Percentiles rank a stretch among this genome's conserved stretches.
These are phyloP conservation scores for Geranomyces variabilis DNA, from an alignment of 192 early-diverging fungal genomes.

Conservation along the genomic window DNA sequence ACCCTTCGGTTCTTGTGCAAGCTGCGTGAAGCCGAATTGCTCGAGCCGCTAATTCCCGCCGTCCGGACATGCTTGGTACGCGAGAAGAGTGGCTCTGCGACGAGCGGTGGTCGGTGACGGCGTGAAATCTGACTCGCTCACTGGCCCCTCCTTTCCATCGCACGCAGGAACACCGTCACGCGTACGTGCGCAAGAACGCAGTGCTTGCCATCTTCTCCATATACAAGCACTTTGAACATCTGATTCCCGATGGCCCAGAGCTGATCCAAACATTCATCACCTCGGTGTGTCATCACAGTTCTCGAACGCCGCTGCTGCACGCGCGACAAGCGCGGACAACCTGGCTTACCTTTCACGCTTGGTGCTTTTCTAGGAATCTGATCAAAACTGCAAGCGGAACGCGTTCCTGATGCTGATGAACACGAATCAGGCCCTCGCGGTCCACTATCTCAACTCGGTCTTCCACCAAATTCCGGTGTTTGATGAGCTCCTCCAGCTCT, in stretches of 20 bases:
- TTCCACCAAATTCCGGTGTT: conserved; percentile 74
- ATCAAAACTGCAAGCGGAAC: conserved; percentile 90
- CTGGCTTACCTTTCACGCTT: conserved; percentile 33
- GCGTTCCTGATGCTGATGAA: conserved; percentile 92
- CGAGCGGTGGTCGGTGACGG: too few species aligned
- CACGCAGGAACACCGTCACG: conserved; percentile 90
- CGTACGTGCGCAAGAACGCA: conserved; percentile 99
- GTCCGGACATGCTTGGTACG: conserved; percentile 81
- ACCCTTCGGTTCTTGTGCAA: conserved; percentile 96
- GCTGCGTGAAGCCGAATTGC: conserved; percentile 89
- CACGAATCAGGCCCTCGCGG: conserved; percentile 74
- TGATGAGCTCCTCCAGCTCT: conserved; percentile 93
- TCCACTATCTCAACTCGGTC: conserved; percentile 80
- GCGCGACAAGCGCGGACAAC: background rate
- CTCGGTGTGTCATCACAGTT: background rate
- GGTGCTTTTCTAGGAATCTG: conserved; percentile 67
- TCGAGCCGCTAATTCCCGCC: conserved; percentile 92
- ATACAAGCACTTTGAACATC: conserved; percentile 84
- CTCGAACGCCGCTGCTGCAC: too few species aligned
- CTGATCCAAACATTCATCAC: conserved; percentile 69
- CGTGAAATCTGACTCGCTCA: too few species aligned
- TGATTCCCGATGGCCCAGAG: conserved; percentile 95
- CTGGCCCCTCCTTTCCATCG: too few species aligned
- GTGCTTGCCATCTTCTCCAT: conserved; percentile 90
- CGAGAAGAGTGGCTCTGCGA: background rate